phyloP scores from a whole-genome alignment of 495 filamentous ascomycete species.

The Astrothelium subdiscretum region DNA sequence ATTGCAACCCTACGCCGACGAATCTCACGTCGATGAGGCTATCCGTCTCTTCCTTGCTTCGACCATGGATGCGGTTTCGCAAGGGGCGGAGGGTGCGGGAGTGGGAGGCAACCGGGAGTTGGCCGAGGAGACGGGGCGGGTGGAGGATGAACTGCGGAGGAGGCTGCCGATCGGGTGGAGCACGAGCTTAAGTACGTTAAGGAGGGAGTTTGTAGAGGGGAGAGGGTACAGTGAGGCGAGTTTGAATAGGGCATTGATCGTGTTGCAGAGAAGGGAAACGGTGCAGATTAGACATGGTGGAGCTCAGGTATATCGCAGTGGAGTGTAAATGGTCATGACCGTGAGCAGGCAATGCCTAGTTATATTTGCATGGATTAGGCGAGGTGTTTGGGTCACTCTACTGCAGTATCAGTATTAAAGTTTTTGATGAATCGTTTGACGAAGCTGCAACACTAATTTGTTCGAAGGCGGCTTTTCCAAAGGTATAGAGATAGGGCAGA shows the following conservation, averaged over 20 bases:
- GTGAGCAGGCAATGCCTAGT: too few relatives aligned
- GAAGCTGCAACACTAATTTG: too few relatives aligned
- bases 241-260: conserved; percentile 69
- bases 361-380: too few relatives aligned
- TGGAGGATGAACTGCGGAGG: conserved; percentile 84
- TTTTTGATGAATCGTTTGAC: too few relatives aligned
- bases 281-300: conserved; percentile 87
- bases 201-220: conserved; percentile 80
- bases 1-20: conserved; percentile 73
- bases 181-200: conserved; percentile 74
- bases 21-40: conserved; percentile 91
- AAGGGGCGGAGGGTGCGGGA: conserved; percentile 51
- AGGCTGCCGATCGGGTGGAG: conserved; percentile 91
- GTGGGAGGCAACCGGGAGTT: conserved; percentile 65
- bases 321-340: conserved; percentile 31
- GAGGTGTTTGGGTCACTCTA: too few relatives aligned
- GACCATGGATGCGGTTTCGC: conserved; percentile 95
- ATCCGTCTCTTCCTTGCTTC: conserved; percentile 93
- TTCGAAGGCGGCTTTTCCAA: too few relatives aligned
- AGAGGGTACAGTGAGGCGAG: conserved; percentile 79
- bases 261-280: conserved; percentile 79
- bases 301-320: conserved; percentile 73
- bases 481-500: too few relatives aligned
- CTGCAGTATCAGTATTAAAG: too few relatives aligned
- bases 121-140: conserved; percentile 74